Base-by-base conservation (phyloP, 805 yeast genomes). In the Wickerhamiella qilinensis region DNA sequence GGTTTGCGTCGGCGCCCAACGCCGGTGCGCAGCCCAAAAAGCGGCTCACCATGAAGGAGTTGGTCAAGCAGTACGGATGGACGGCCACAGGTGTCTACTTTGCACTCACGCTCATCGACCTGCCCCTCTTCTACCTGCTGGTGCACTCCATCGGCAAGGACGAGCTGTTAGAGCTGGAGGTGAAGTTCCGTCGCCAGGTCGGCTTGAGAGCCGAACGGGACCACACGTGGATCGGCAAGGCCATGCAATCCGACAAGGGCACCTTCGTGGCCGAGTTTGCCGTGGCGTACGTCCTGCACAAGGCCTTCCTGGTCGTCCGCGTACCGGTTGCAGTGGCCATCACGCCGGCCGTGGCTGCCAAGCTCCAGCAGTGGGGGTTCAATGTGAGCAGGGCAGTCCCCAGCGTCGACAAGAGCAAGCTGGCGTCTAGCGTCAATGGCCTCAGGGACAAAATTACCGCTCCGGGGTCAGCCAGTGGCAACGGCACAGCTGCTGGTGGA, bases 71-170 rank as follows among this genome's bases (percentile, higher is more conserved):
- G 53, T 91, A 91, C 56, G 98, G 98, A 0, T 84, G 79, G 63
- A 73, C 93, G 15, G 96, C 94, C 0, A 60, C 88, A 12, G 94
- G 84, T 12, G 83, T 88, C 0, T 91, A 91, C 53, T 49, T 84
- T 17, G 77, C 70, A 2, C 55, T 91, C n/a, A 68, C 82, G 2
- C 63, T 67, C 18, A 57, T 91, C 20, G 97, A 91, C 53, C 65
- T 82, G 46, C 96, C 97, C 1, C 44, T 85, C 3, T 82, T 93
- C 55, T 91, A 77, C 55, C 44, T 80, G 7, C 50, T 81, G 21
- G 97, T 91, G 11, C 96, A 86, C 54, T 72, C 84, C 0, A 62
- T 79, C 45, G 98, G 98, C 15, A 84, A 77, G 47, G 96, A 86
- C 25, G 68, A 71, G 49, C 81, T 86, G 28, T 71, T 71, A 36